Base-by-base conservation (phyloP, 2,329 filamentous ascomycete species). In the Volutella citrinella region DNA sequence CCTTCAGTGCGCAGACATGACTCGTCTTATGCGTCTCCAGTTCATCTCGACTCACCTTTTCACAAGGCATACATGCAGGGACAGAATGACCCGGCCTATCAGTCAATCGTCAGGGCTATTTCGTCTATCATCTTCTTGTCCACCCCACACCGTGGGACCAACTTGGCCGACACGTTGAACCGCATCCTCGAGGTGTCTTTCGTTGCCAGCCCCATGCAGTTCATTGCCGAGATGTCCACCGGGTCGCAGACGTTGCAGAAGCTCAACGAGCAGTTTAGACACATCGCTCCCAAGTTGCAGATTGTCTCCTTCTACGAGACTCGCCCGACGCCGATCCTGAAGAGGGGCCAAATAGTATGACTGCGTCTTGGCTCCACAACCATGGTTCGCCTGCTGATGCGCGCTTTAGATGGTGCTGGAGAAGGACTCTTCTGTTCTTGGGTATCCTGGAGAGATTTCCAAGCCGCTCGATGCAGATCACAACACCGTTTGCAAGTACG, bases 261-360 rank as follows among this genome's bases (percentile, higher is more conserved):
- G 4, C 55, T 71, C 32, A 72, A 72, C 41, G 63, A 69, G 6
- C 44, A 58, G 14, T 72, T 72, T 39, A 60, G 61, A 1, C 56
- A 67, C 28, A 43, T 61, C 39, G 56, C 58, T 1, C 41, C 48
- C 5, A 49, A 54, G 17, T 39, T 70, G 3, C 39, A 51, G 1
- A 48, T 70, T 8, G 55, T 57, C 41, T 70, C 66, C 0, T 72
- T 71, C 42, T 69, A 68, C 40, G 69, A 72, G 38, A 68, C 62
- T 0, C 35, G 55, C 11, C 48, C 49, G 2, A 48, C 45, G 2
- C 20, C 34, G 13, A 14, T 45, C 3, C 36, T 13, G 48, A 52
- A 7, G 44, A 42, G 11, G 36, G 55, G 9, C 56, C 16, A 27
- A 28, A 49, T 20, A 19, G 29, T 34, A 27, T 18, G 32, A 22